Conservation (phyloP, 345 rosid genomes). For the Erysimum cheiranthoides region DNA sequence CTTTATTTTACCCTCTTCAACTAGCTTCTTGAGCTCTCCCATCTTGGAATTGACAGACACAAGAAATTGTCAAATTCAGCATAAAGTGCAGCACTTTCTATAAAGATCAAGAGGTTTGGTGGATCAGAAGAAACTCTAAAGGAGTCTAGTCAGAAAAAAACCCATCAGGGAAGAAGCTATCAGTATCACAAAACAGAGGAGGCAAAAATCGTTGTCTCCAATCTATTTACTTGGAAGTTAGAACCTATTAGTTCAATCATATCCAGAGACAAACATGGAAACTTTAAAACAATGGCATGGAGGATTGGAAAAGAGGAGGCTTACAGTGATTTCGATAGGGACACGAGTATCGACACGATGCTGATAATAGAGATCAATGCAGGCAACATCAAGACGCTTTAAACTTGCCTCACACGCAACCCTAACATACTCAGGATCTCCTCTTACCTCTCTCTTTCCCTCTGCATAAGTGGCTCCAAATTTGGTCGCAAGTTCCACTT, state of each 20-base stretch:
- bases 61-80: neutral
- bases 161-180: neutral
- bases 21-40: slow-evolving; percentile 77
- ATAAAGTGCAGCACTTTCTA: neutral
- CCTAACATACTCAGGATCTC: slow-evolving; percentile 59
- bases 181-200: neutral
- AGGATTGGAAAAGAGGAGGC: neutral
- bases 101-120: neutral
- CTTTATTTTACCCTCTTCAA: slow-evolving; percentile 77
- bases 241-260: neutral
- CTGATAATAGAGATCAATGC: slow-evolving; percentile 67
- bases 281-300: neutral
- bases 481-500: slow-evolving; percentile 60
- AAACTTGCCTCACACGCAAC: slow-evolving; percentile 64
- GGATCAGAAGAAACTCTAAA: neutral
- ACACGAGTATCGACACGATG: slow-evolving; percentile 58
- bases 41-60: slow-evolving; percentile 29
- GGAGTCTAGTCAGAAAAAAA: neutral
- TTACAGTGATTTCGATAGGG: slow-evolving; percentile 62
- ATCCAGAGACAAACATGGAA: neutral
- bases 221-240: too few species aligned
- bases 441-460: slow-evolving; percentile 44
- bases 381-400: slow-evolving; percentile 55
- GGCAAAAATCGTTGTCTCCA: neutral
- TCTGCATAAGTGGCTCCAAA: slow-evolving; percentile 43